Base-by-base conservation (phyloP, 495 filamentous ascomycete species). In the Geoglossum glabrum region DNA sequence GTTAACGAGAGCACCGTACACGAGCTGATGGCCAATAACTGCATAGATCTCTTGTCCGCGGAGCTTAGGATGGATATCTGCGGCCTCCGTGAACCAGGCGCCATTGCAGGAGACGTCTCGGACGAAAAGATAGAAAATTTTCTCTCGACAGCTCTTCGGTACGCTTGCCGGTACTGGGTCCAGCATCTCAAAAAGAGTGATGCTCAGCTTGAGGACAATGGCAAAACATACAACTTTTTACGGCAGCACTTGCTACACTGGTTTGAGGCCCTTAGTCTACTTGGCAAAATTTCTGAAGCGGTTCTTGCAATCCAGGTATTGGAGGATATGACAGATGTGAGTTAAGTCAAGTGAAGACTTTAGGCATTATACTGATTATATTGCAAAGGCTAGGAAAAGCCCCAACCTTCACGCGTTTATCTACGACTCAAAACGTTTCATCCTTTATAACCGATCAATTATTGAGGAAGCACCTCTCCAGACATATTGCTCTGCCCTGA, bases 151-250 rank as follows among this genome's bases (percentile, higher is more conserved):
- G 65, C 67, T 47, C 30, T 71, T 23, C 62, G 64, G 60, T 72
- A 77, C 56, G 62, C 69, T 23, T 77, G 72, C 64, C 65, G 63
- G 19, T 73, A 73, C 58, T 79, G 70, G 76, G 64, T 34, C 45
- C 43, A 71, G 57, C 72, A 81, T 65, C 30, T 75, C 30, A 34
- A 69, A 54, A 33, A 69, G 57, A 68, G 66, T 55, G 58, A 64
- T 25, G 11, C 8, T 25, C 3, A 33, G 5, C 52, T 55, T 3
- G 5, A 55, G 3, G n/a, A 25, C 33, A 5, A 55, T 23, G 5
- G 33, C 17, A 6, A 55, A 55, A 23, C 28, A 3, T 17, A 55
- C 17, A 23, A 7, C 3, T 55, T 55, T 31, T 8, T 55, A 33
- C 3, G 27, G 52, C 6, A 23, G 3, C 52, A 55, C 17, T 30